Evolutionary conservation across 768 basidiomycete genomes (phyloP), one percentile per base, ranked within the genome.

Genomic region (Amanita inopinata): DNA sequence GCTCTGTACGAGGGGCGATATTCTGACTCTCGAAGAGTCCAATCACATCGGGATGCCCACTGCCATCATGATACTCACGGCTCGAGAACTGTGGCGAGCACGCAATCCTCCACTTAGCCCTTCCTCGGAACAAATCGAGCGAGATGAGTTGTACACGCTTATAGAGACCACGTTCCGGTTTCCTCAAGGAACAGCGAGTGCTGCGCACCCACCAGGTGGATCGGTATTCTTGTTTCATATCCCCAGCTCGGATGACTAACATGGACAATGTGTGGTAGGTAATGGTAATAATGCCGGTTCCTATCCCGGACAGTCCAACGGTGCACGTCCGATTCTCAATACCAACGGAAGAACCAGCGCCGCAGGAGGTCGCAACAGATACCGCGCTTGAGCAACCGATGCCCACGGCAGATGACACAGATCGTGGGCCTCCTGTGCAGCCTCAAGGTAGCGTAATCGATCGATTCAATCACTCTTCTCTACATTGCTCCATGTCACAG

Each of bases 21-120:
- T 70, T 0, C 61, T 76, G 2, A 58, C 61, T 1, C 53, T 68
- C 8, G 63, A 62, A 6, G 80, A 79, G 42, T 71, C 66, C 7
- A 52, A 57, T 0, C 45, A 51, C 23, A 57, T 81, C 8, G 69
- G 70, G 0, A 52, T 70, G 49, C 59, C 67, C 4, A 70, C 69
- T 0, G 58, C 69, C 1, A 38, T 45, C 17, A 11, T 36, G 5
- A 10, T 45, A 0, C 37, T 36, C 11, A n/a, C 27, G 30, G 6
- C 2, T 36, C n/a, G n/a, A n/a, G n/a, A n/a, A n/a, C 4, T 9
- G 43, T 0, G 43, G 34, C 25, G 32, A 42, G 11, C 5, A 33
- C 8, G 3, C 32, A 10, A 25, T 12, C 2, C 27, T 12, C 20
- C 12, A 20, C 37, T 18, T 23, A 10, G 11, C 36, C 5, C 36